phyloP scores from a whole-genome alignment of 306 rosid species.

The Malus sylvestris region DNA sequence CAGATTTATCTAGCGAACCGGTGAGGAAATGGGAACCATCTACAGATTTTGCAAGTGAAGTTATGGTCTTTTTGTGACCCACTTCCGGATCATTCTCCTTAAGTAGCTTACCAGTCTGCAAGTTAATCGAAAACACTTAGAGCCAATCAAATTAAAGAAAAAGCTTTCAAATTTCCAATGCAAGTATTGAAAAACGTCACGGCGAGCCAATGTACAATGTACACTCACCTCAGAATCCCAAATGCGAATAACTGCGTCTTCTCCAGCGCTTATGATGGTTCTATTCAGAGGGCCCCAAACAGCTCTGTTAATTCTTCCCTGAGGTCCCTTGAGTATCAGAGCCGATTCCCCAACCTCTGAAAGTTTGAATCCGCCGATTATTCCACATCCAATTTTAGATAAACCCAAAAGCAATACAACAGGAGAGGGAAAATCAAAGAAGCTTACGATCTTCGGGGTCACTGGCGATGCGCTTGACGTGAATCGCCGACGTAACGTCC shows the following conservation, averaged over 20 bases:
- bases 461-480: slow-evolving; percentile 54
- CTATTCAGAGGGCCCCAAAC: slow-evolving; percentile 85
- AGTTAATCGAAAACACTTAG: not conserved
- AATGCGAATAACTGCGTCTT: slow-evolving; percentile 71
- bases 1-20: slow-evolving; percentile 88
- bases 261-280: slow-evolving; percentile 85
- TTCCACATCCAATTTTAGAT: not conserved
- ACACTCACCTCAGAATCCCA: slow-evolving; percentile 85
- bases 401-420: not conserved
- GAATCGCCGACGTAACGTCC: slow-evolving; percentile 67
- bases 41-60: slow-evolving; percentile 60
- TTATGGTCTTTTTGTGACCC: slow-evolving; percentile 69
- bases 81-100: slow-evolving; percentile 68
- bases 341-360: slow-evolving; percentile 75
- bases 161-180: not conserved
- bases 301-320: slow-evolving; percentile 90
- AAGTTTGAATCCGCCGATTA: not conserved
- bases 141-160: not conserved
- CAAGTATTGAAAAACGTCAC: not conserved
- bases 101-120: slow-evolving; percentile 73
- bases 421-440: not conserved
- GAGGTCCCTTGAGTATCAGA: slow-evolving; percentile 69
- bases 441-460: slow-evolving; percentile 56
- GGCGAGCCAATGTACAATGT: not conserved
- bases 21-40: slow-evolving; percentile 84